phyloP scores from a whole-genome alignment of 2,329 filamentous ascomycete species.

The Monosporascus sp. region DNA sequence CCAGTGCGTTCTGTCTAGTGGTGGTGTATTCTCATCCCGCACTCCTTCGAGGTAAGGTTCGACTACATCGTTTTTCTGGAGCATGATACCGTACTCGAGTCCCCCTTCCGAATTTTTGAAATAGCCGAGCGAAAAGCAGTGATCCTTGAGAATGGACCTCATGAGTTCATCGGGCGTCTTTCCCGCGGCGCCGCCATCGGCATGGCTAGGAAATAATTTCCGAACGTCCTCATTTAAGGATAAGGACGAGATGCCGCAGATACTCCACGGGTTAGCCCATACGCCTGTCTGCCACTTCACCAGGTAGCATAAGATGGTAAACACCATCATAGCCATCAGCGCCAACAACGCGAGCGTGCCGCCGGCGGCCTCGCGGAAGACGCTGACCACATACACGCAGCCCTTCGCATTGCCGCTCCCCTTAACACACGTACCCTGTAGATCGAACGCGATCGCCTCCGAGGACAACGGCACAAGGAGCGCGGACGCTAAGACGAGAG shows the following conservation, averaged over 20 bases:
- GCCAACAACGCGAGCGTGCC: conserved; percentile 19
- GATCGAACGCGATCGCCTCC: conserved; percentile 23
- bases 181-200: conserved; percentile 8
- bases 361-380: conserved; percentile 18
- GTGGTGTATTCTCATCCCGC: background rate
- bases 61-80: conserved; percentile 8
- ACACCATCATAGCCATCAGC: conserved; percentile 20
- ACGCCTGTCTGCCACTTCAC: conserved; percentile 26
- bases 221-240: conserved; percentile 3
- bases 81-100: conserved; percentile 23
- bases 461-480: conserved; percentile 25
- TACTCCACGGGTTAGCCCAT: conserved; percentile 21
- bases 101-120: conserved; percentile 18
- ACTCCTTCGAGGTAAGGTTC: background rate
- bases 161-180: conserved; percentile 12
- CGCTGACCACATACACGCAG: conserved; percentile 25
- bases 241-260: conserved; percentile 22
- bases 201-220: conserved; percentile 15
- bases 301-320: conserved; percentile 16
- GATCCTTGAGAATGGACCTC: conserved; percentile 10
- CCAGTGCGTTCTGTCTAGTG: background rate
- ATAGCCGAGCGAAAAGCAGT: conserved; percentile 21
- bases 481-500: conserved; percentile 20
- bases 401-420: conserved; percentile 15
- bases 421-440: conserved; percentile 19